Evolutionary conservation across 345 rosid species (phyloP).

Genomic region (Rhizophora apiculata): DNA sequence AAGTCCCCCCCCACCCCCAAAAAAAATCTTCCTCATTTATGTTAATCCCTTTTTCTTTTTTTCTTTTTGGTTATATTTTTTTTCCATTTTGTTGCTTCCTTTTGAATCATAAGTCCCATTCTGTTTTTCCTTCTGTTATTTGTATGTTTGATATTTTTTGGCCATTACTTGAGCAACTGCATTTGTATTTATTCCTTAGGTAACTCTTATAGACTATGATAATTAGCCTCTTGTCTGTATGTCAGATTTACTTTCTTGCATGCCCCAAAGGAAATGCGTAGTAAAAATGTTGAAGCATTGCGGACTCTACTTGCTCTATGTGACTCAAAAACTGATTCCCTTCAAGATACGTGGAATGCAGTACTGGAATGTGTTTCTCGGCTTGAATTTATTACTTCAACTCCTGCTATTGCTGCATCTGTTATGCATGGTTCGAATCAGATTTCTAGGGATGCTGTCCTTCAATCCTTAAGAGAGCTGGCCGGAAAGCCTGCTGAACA

Average conservation of each 20-base stretch:
- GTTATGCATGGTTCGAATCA: constrained; percentile 98
- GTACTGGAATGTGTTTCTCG: constrained; percentile 97
- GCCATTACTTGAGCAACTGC: too few relatives aligned
- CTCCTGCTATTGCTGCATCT: constrained; percentile 87
- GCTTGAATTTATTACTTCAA: constrained; percentile 83
- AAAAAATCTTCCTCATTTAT: neutral
- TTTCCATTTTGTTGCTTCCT: neutral
- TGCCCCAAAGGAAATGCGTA: constrained; percentile 93
- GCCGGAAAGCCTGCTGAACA: constrained; percentile 95
- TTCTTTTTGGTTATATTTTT: neutral
- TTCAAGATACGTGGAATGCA: constrained; percentile 99
- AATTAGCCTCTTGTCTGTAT: constrained; percentile 17
- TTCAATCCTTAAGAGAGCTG: constrained; percentile 81
- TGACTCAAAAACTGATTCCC: constrained; percentile 69
- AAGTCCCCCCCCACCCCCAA: neutral
- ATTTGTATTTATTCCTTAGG: neutral
- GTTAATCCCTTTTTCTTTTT: neutral
- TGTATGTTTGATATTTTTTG: neutral
- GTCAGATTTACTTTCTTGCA: constrained; percentile 96
- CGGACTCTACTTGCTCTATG: constrained; percentile 73
- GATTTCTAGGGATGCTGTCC: constrained; percentile 94
- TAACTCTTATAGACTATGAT: constrained; percentile 6
- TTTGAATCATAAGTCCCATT: neutral
- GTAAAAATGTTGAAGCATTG: constrained; percentile 97
- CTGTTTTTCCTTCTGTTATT: neutral